Percentiles rank a stretch among this genome's conserved stretches.
Conservation (phyloP, 345 rosid genomes). For the Tarenaya hassleriana region DNA sequence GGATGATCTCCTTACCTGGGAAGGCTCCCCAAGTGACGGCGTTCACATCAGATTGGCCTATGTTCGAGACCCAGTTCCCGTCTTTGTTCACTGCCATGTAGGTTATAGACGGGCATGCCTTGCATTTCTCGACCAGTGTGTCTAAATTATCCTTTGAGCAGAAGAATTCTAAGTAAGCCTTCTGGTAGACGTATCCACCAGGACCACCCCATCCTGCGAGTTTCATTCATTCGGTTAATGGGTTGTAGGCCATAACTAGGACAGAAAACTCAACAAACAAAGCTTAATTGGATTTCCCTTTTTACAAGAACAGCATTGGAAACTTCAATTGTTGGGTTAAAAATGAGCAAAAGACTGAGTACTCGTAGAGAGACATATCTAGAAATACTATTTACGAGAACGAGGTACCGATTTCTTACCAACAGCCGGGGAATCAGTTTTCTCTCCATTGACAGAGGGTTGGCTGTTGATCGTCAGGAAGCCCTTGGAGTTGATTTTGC, state of each 20-base stretch:
- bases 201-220: conserved; percentile 95
- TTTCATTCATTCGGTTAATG: conserved; percentile 1
- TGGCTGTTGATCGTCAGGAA: conserved; percentile 42
- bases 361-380: background rate
- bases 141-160: conserved; percentile 69
- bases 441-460: conserved; percentile 84
- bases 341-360: background rate
- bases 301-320: too few species aligned
- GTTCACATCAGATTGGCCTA: conserved; percentile 47
- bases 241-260: too few species aligned
- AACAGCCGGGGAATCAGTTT: conserved; percentile 69
- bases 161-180: conserved; percentile 93
- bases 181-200: conserved; percentile 93
- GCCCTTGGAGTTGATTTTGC: too few species aligned
- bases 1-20: conserved; percentile 81
- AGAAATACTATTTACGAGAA: background rate
- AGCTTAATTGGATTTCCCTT: too few species aligned
- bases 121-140: conserved; percentile 59
- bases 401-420: conserved; percentile 39
- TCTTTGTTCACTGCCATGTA: conserved; percentile 69
- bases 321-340: too few species aligned
- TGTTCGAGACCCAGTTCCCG: conserved; percentile 57
- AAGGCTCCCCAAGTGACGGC: conserved; percentile 98
- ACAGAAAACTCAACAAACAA: conserved; percentile 8
- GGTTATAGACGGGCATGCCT: conserved; percentile 47